Evolutionary conservation across 2,329 filamentous ascomycete genomes (phyloP), one percentile per base, ranked within the genome.

Genomic region (Epichloe coenophiala): DNA sequence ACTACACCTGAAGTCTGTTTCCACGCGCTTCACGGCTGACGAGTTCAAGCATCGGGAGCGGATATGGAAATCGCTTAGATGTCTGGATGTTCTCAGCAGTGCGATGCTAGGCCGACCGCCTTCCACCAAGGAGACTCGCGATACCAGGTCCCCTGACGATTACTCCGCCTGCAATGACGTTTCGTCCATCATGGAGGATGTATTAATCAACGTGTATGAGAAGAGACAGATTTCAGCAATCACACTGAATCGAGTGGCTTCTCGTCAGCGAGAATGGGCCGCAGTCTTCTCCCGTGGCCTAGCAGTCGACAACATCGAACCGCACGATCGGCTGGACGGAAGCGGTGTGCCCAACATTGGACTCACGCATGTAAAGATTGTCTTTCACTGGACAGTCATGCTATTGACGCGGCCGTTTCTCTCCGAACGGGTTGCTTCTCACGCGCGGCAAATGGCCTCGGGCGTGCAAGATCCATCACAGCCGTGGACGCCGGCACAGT

Each of bases 1-100:
- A 0, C 57, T 82, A 6, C 77, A 81, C 42, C 59, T 27, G 57
- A 58, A 4, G 57, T 58, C 31, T 53, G 59, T 52, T 7, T 52
- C 51, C 2, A 23, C 37, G 40, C 48, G 57, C 0, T 63, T 62
- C 38, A 51, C 53, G 3, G 23, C 49, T 2, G 51, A 50, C 5
- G 60, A 63, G 45, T 54, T 50, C 19, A 49, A 47, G 3, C 49
- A 50, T 3, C 51, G 61, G 11, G 61, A 62, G 49, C 54, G 59
- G 2, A 44, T 61, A 1, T 64, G 61, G 61, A 60, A 53, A 37
- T 54, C 54, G 0, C 54, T 63, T 2, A 57, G 61, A 3, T 52
- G 58, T 4, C 43, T 63, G 11, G 61, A 63, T 45, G 31, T 60
- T 3, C 62, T 63, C 19, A 51, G 59, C 23, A 59, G 57, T 45